Base-by-base conservation (phyloP, 192 early-diverging fungal species). In the Coemansia sp. region DNA sequence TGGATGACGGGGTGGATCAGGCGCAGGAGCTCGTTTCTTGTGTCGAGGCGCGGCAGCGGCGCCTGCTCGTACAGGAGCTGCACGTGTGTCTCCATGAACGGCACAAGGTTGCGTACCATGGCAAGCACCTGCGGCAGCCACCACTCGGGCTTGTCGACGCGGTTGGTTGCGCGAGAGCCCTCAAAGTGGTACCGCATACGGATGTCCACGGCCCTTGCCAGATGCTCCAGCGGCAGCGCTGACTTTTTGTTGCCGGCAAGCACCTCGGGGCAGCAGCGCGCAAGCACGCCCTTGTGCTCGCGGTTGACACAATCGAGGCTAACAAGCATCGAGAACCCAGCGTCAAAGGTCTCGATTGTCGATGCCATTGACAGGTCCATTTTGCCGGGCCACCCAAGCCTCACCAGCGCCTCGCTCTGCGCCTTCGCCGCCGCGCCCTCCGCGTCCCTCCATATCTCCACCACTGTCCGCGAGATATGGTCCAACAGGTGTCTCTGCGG, bases 111-210 rank as follows among this genome's bases (percentile, higher is more conserved):
- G 19, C 76, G 83, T 36, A 89, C 81, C 29, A 81, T 76, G 19
- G 68, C 75, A 29, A 86, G 66, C 20, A 87, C 61, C 48, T 89
- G 87, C 4, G 83, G 79, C 20, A 90, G 69, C 63, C 87, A 89
- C 90, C 89, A 90, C 67, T 92, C 91, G n/a, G 91, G 88, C 84
- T 89, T 90, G 61, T 92, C 91, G 2, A 88, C 75, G 42, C 88
- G 82, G 62, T 88, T 90, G 3, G 90, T 92, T 15, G 84, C 78
- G 44, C 87, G 80, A 9, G 70, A 75, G 11, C 86, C 83, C 44
- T 89, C 87, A 70, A 92, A 92, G 59, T 92, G 87, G 56, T 83
- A 92, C 58, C 84, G 74, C 68, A 92, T 91, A 41, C 89, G 70
- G 22, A 88, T 60, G 6, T 84, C 79, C 11, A 92, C 71, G 7